Conservation (phyloP, 192 early-diverging fungal species). For the Podochytrium sp. region DNA sequence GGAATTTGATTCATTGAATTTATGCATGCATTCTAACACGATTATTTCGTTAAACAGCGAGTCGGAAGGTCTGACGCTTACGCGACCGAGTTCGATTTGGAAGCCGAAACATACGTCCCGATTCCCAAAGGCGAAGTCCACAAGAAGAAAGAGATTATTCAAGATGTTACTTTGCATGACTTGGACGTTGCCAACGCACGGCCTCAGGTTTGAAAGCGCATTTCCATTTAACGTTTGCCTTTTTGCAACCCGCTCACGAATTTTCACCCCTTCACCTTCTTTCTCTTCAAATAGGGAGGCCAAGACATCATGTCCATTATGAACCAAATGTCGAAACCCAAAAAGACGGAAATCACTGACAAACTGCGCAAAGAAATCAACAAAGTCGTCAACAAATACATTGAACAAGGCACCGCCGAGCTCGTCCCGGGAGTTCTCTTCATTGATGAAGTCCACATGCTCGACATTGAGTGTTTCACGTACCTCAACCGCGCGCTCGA, state of each 20-base stretch:
- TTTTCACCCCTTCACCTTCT: background rate
- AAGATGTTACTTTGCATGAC: conserved; percentile 97
- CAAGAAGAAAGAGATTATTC: conserved; percentile 98
- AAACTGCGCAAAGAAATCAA: conserved; percentile 98
- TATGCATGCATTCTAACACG: background rate
- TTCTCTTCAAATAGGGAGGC: conserved; percentile 66
- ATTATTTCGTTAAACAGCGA: conserved; percentile 61
- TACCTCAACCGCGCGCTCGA: conserved; percentile 98
- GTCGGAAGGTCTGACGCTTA: conserved; percentile 97
- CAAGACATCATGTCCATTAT: conserved; percentile 99
- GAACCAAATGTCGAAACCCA: conserved; percentile 97
- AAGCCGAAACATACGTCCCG: conserved; percentile 97
- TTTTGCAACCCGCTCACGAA: background rate
- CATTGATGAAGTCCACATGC: conserved; percentile 99
- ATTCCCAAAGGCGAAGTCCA: conserved; percentile 98
- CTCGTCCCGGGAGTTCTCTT: conserved; percentile 97
- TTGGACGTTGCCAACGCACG: conserved; percentile 95
- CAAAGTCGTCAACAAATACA: conserved; percentile 98
- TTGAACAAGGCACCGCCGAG: conserved; percentile 97
- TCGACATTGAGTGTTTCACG: conserved; percentile 99
- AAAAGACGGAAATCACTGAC: conserved; percentile 99
- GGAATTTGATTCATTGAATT: too few species aligned
- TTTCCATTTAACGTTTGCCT: background rate
- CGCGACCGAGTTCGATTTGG: conserved; percentile 97
- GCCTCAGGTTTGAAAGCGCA: conserved; percentile 64